Evolutionary conservation across 345 rosid genomes (phyloP), one percentile per base, ranked within the genome.

Genomic region (Corymbia maculata): DNA sequence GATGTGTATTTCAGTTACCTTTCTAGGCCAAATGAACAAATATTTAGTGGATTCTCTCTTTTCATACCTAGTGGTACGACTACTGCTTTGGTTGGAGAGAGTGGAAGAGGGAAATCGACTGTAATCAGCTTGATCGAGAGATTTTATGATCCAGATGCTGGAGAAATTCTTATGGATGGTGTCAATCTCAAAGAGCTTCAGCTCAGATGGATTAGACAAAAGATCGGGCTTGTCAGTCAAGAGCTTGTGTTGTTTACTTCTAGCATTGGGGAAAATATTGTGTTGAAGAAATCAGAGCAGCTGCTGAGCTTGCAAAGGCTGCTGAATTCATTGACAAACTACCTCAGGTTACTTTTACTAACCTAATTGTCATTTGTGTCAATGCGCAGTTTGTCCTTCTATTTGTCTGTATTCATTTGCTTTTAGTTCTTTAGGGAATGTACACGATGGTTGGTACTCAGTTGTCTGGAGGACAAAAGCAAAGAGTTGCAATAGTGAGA

Each of bases 381-480:
- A 22, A 47, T 45, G 8, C 13, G 9, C 30, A 44, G 68, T 53
- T 52, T 51, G 50, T 52, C 45, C 49, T 47, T 24, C 44, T 57
- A 57, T 80, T n/a, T 52, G 30, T n/a, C 51, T 8, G 26, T 53
- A 53, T 53, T 19, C 59, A 53, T 53, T 17, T 19, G 59, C 59
- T 53, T 19, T 19, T 53, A 19, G 24, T 19, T 53, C 59, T 53
- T 44, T 86, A 93, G 95, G 95, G 94, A 66, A 44, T 92, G 28
- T 92, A 92, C 85, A 92, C 95, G 11, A 92, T 90, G 93, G 94
- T 94, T 24, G 94, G 94, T 2, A 92, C 91, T 88, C 94, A 92
- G 75, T 90, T 94, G 52, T 94, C 95, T 0, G 95, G 95, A 10
- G 95, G 95, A 7, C 95, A 94, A 85, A 94, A 94, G 89, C 95